These are phyloP conservation scores for Gypsophila paniculata DNA, from an alignment of 179 eudicot species.

Conservation along the genomic window DNA sequence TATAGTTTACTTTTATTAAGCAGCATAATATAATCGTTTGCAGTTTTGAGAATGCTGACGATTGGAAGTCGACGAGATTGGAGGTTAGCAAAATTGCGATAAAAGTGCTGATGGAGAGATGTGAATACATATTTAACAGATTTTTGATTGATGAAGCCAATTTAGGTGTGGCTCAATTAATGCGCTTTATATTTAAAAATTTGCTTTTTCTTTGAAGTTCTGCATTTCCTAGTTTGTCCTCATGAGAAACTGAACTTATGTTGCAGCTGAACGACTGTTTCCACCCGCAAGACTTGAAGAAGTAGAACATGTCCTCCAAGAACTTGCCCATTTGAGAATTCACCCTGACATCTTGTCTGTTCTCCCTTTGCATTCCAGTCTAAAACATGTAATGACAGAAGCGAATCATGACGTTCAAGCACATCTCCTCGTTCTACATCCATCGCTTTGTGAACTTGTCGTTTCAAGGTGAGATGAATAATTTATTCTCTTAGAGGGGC, in stretches of 20 bases:
- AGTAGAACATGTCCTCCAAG: slow-evolving; percentile 64
- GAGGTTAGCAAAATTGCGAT: slow-evolving; percentile 73
- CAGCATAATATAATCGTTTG: slow-evolving; percentile 8
- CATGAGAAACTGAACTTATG: slow-evolving; percentile 18
- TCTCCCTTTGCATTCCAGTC: slow-evolving; percentile 60
- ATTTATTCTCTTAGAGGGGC: neutral
- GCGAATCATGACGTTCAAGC: slow-evolving; percentile 40
- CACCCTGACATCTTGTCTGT: slow-evolving; percentile 57
- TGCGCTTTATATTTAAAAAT: slow-evolving; percentile 8
- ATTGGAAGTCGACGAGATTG: slow-evolving; percentile 53
- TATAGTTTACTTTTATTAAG: neutral
- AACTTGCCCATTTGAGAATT: slow-evolving; percentile 62
- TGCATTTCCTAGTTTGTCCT: slow-evolving; percentile 5
- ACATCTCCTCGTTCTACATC: slow-evolving; percentile 78
- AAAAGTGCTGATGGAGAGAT: slow-evolving; percentile 68
- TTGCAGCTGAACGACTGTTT: slow-evolving; percentile 59
- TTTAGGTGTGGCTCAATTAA: slow-evolving; percentile 43
- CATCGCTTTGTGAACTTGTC: slow-evolving; percentile 84
- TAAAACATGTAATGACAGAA: slow-evolving; percentile 39
- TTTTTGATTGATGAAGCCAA: slow-evolving; percentile 71
- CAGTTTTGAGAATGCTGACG: slow-evolving; percentile 46
- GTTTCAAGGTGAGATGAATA: slow-evolving; percentile 63
- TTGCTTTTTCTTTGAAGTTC: neutral
- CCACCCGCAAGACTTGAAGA: slow-evolving; percentile 90
- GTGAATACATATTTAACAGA: slow-evolving; percentile 69